phyloP scores from a whole-genome alignment of 2,329 filamentous ascomycete species.

The Verticillium isaacii region DNA sequence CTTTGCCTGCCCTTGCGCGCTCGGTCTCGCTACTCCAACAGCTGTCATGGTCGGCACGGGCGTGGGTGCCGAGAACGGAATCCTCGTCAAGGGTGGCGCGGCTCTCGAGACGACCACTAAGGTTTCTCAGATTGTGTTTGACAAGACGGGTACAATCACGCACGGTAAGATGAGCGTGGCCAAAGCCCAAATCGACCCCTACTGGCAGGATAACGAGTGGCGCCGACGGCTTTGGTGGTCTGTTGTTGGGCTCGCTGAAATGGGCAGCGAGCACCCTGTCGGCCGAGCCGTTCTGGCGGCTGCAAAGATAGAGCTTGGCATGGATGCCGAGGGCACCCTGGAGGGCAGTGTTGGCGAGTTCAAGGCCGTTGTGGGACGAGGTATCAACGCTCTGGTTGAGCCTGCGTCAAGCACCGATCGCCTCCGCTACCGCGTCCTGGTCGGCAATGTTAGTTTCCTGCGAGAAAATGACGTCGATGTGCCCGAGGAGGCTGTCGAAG shows the following conservation, averaged over 20 bases:
- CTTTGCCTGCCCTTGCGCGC: slow-evolving; percentile 92
- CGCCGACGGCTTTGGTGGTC: slow-evolving; percentile 71
- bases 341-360: slow-evolving; percentile 86
- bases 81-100: slow-evolving; percentile 94
- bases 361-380: slow-evolving; percentile 74
- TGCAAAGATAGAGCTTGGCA: slow-evolving; percentile 70
- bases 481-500: slow-evolving; percentile 57
- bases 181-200: slow-evolving; percentile 57
- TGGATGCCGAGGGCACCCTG: slow-evolving; percentile 67
- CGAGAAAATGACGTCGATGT: slow-evolving; percentile 64
- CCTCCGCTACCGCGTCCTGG: slow-evolving; percentile 69
- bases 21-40: slow-evolving; percentile 93
- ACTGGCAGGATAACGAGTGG: slow-evolving; percentile 67
- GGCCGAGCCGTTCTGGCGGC: slow-evolving; percentile 78
- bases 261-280: slow-evolving; percentile 92
- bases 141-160: slow-evolving; percentile 95
- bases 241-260: slow-evolving; percentile 77
- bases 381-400: slow-evolving; percentile 77
- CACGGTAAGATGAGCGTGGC: slow-evolving; percentile 94
- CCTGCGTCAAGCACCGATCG: slow-evolving; percentile 65
- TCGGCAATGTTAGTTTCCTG: slow-evolving; percentile 79
- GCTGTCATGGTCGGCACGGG: slow-evolving; percentile 99
- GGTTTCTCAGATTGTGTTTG: slow-evolving; percentile 83
- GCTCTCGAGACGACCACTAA: slow-evolving; percentile 88
- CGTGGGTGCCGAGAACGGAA: slow-evolving; percentile 89